Base-by-base conservation (phyloP, 1,284 basidiomycete genomes). In the Ceratobasidium sp. region DNA sequence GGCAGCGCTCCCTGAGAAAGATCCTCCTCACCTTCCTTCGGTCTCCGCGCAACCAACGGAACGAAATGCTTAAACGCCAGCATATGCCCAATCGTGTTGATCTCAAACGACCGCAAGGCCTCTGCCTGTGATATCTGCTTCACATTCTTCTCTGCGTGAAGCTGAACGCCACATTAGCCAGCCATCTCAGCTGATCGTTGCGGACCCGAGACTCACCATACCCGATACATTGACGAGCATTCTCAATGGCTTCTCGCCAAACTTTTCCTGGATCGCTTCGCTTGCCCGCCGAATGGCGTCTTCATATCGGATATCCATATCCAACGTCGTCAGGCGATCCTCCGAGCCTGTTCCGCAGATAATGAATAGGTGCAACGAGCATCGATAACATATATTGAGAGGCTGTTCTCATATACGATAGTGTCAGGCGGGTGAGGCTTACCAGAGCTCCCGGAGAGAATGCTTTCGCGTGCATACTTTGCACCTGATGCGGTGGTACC, bases 41-140 rank as follows among this genome's bases (percentile, higher is more conserved):
- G 47, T 26, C 54, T 46, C 26, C 55, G 28, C 44, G 73, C 69
- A 5, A 75, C 59, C 18, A 75, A 70, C 23, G 75, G 69, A 23
- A 69, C 41, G 32, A 76, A 76, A 66, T 76, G 64, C 47, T 76
- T 76, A 59, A 74, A 76, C 61, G 74, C 64, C 59, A 76, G 55
- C 61, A 73, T 50, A 64, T 76, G 75, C 21, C 75, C 75, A 38
- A 76, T 69, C 38, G 70, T 61, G 41, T 76, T 76, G 38, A 76
- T 74, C 52, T 76, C 70, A 69, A 74, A 76, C 23, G 69, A 50
- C 28, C 70, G 58, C 26, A 66, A 26, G 1, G 72, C 47, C 28
- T 74, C 44, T 35, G 41, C 47, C 18, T 67, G 70, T 16, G 62
- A 72, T 57, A 76, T 57, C 35, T 71, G 58, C 58, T 57, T 63